Evolutionary conservation across 192 early-diverging fungal genomes (phyloP), one percentile per base, ranked within the genome.

Genomic region (Entomortierella chlamydospora): DNA sequence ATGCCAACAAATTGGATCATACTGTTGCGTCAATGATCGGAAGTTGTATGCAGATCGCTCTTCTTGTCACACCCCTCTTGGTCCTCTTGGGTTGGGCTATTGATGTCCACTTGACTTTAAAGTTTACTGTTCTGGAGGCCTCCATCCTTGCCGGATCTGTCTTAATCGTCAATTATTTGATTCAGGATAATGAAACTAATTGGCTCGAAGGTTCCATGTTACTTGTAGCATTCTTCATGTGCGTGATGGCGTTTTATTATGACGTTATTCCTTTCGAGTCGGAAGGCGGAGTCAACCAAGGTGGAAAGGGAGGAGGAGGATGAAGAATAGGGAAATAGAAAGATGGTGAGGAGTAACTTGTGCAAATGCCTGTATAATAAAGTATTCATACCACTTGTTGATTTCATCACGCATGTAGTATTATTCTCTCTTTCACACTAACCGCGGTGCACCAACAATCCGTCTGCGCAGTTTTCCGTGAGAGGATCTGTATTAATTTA

Each of bases 171-270:
- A 93, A 93, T 73, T 93, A 91, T 70, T 81, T 93, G 18, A 86
- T 92, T 73, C 84, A 84, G 57, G 95, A 98, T 70, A 96, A 96
- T 33, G 69, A 90, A 26, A 92, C 91, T 8, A 95, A 98, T 82
- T 98, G 94, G 95, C 84, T 98, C 30, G 95, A 98, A 69, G 97
- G 97, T 1, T 82, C 84, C 28, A 87, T 96, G 82, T 77, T 98
- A 18, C 81, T 98, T 56, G 87, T 86, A 1, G 85, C 91, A 0
- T 98, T 96, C 83, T 61, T 90, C n/a, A 95, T 98, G 58, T 88
- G 97, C 45, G 91, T 90, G 15, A 82, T 94, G 22, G 94, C 93
- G 9, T 97, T 94, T 74, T 95, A 88, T 78, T 90, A 91, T 66
- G 86, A 92, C 58, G 83, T 86, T 8, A 81, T 74, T 15, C 33